Evolutionary conservation across 2,329 filamentous ascomycete genomes (phyloP).

Genomic region (Colletotrichum liriopes): DNA sequence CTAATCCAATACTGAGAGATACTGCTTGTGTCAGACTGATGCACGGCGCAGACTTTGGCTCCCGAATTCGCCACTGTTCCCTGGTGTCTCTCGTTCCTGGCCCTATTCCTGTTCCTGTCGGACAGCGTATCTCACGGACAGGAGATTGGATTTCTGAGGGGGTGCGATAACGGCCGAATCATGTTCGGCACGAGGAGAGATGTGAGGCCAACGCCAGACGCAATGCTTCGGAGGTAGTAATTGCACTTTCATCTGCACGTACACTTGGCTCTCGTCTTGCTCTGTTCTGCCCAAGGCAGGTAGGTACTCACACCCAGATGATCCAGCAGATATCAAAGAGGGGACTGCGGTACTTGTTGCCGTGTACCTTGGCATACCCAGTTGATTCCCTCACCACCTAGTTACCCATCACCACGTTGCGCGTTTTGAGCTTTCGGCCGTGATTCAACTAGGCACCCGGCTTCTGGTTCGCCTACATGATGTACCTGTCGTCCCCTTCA

Average conservation of each 20-base stretch:
- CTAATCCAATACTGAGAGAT: neutral
- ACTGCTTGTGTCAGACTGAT: neutral
- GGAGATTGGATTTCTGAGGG: neutral
- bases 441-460: neutral
- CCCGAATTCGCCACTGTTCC: neutral
- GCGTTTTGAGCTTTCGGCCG: neutral
- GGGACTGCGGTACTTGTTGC: neutral
- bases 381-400: too few species aligned
- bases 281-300: neutral
- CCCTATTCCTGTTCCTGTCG: slow-evolving; percentile 3
- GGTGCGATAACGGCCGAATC: neutral
- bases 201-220: neutral
- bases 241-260: neutral
- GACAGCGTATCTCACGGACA: neutral
- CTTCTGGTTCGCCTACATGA: neutral
- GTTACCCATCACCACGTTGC: neutral
- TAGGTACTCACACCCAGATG: neutral
- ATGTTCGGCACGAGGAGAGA: neutral
- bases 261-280: neutral
- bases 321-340: too few species aligned
- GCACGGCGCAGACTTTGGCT: neutral
- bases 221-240: neutral
- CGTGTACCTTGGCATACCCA: neutral
- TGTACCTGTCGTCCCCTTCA: too few species aligned
- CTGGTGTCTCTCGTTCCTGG: neutral